phyloP scores from a whole-genome alignment of 148 eudicot species.

The Amaranthus hypochondriacus region DNA sequence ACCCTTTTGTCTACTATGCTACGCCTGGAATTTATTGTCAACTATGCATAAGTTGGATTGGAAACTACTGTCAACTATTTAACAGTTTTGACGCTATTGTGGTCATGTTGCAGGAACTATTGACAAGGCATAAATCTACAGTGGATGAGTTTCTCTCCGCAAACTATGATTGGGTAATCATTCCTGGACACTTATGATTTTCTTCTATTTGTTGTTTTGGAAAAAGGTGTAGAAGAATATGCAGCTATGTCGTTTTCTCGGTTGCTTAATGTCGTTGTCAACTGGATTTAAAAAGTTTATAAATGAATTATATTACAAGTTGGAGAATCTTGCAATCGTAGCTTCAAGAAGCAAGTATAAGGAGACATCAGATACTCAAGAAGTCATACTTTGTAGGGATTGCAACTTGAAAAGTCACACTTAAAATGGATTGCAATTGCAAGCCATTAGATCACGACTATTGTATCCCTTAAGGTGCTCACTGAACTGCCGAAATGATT shows the following conservation, averaged over 20 bases:
- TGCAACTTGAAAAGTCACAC: too few species aligned
- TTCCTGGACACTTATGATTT: not conserved
- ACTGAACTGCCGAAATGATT: not conserved
- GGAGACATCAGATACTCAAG: not conserved
- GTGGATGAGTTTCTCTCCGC: slow-evolving; percentile 86
- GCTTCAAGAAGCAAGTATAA: not conserved
- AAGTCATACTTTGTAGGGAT: not conserved
- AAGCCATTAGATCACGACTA: not conserved
- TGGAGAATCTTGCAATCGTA: slow-evolving; percentile 4
- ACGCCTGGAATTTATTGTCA: not conserved
- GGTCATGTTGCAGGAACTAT: slow-evolving; percentile 68
- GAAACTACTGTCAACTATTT: not conserved
- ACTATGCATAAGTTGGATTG: not conserved
- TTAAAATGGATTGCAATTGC: too few species aligned
- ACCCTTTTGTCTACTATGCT: too few species aligned
- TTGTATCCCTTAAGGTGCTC: not conserved
- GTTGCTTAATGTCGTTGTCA: not conserved
- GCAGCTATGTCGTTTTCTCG: too few species aligned
- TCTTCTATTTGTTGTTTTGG: not conserved
- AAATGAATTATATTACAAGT: not conserved
- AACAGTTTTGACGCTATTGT: not conserved
- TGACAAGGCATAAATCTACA: slow-evolving; percentile 96
- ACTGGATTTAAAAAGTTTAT: too few species aligned
- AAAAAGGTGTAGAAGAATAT: not conserved
- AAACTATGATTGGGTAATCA: slow-evolving; percentile 79